Conservation (phyloP, 345 rosid genomes). For the Durio zibethinus region DNA sequence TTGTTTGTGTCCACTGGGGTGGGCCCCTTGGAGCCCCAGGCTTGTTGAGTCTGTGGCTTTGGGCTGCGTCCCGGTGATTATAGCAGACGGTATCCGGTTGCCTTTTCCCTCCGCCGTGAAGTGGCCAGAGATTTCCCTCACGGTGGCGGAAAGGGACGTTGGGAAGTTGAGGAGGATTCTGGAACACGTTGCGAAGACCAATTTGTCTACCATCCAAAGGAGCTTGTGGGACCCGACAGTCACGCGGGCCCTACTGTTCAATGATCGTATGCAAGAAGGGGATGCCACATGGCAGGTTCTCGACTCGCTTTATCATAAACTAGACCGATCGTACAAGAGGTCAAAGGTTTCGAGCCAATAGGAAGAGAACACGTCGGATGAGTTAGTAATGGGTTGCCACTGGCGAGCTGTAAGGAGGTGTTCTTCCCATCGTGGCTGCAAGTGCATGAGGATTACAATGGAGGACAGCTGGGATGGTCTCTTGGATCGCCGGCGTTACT, state of each 20-base stretch:
- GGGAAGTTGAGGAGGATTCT: constrained; percentile 50
- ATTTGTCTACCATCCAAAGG: constrained; percentile 61
- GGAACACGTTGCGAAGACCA: constrained; percentile 69
- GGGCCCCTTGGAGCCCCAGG: constrained; percentile 99
- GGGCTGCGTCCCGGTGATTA: constrained; percentile 89
- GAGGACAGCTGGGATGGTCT: constrained; percentile 46
- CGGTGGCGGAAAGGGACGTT: constrained; percentile 85
- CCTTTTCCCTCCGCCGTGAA: constrained; percentile 64
- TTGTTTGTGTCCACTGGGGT: constrained; percentile 88
- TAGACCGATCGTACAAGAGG: constrained; percentile 50
- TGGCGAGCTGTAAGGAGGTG: constrained; percentile 21
- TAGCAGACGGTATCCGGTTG: constrained; percentile 78
- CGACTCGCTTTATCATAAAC: constrained; percentile 42
- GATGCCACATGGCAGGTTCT: constrained; percentile 93
- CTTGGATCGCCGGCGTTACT: background rate
- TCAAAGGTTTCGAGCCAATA: constrained; percentile 39
- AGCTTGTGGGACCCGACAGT: constrained; percentile 61
- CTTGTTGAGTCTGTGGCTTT: constrained; percentile 81
- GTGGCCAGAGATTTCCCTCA: constrained; percentile 77
- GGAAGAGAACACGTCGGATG: constrained; percentile 16
- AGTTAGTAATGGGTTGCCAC: background rate
- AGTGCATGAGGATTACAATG: constrained; percentile 15
- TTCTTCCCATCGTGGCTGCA: constrained; percentile 21
- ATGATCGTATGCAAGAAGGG: constrained; percentile 45
- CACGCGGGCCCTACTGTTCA: constrained; percentile 61